These are phyloP conservation scores for Drechslerella coelobrocha DNA, from an alignment of 2,329 filamentous ascomycete species.

Conservation along the genomic window DNA sequence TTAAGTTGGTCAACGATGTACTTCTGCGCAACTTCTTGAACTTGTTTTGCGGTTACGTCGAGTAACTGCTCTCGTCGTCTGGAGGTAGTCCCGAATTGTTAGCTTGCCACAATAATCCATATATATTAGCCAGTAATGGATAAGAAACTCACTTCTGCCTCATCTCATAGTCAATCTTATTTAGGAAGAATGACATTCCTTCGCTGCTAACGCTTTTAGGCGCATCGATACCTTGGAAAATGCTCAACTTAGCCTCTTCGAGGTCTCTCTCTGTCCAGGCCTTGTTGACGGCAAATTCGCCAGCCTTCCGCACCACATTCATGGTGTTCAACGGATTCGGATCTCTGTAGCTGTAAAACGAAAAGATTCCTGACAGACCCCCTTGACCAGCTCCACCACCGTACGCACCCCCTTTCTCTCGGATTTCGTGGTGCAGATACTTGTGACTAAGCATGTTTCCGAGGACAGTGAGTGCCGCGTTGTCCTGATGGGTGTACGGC, in stretches of 20 bases:
- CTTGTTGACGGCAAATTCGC: slow-evolving; percentile 80
- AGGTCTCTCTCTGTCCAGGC: slow-evolving; percentile 83
- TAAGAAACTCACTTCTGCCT: slow-evolving; percentile 65
- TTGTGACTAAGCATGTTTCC: slow-evolving; percentile 94
- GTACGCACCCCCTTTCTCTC: slow-evolving; percentile 96
- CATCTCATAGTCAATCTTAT: slow-evolving; percentile 86
- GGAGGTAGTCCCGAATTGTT: slow-evolving; percentile 12
- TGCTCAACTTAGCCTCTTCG: slow-evolving; percentile 92
- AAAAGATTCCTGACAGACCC: slow-evolving; percentile 82
- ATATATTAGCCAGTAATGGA: background rate
- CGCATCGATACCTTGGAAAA: slow-evolving; percentile 91
- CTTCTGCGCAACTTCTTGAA: slow-evolving; percentile 79
- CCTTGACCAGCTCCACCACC: slow-evolving; percentile 87
- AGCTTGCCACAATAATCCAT: slow-evolving; percentile 5
- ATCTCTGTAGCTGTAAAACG: slow-evolving; percentile 95
- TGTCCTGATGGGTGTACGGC: slow-evolving; percentile 76
- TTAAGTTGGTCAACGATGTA: slow-evolving; percentile 75
- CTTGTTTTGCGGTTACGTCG: slow-evolving; percentile 81
- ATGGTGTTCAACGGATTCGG: slow-evolving; percentile 91
- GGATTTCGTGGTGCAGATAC: slow-evolving; percentile 94
- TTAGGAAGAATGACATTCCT: slow-evolving; percentile 84
- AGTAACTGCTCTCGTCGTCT: slow-evolving; percentile 80
- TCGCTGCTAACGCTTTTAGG: slow-evolving; percentile 85
- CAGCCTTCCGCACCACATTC: slow-evolving; percentile 81
- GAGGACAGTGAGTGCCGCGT: slow-evolving; percentile 84